Percentiles rank a stretch among this genome's conserved stretches.
Conservation (phyloP, 2,329 filamentous ascomycete genomes). For the Colletotrichum sp. region DNA sequence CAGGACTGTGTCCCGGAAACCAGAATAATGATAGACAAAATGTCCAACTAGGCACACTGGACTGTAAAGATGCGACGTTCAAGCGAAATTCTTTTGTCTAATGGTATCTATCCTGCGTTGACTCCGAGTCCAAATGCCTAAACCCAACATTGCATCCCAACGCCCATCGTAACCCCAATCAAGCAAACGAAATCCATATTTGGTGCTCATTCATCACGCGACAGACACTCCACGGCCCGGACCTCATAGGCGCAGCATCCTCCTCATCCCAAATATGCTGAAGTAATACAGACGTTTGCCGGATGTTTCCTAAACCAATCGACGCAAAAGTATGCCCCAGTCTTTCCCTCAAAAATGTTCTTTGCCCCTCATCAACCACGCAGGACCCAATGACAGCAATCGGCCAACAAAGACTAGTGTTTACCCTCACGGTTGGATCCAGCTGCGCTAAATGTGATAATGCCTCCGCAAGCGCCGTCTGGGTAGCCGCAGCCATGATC, state of each 20-base stretch:
- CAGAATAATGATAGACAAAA: too few relatives aligned
- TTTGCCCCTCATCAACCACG: constrained; percentile 35
- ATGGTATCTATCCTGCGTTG: neutral
- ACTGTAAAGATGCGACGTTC: neutral
- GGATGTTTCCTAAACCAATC: neutral
- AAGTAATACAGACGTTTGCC: constrained; percentile 29
- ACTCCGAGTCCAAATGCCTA: neutral
- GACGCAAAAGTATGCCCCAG: neutral
- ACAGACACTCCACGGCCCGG: constrained; percentile 48
- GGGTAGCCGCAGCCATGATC: neutral
- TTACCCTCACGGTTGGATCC: constrained; percentile 36
- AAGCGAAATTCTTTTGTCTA: neutral
- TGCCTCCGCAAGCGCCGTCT: neutral
- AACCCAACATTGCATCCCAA: neutral
- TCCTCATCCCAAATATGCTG: constrained; percentile 44
- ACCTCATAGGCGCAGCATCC: neutral
- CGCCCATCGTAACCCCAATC: neutral
- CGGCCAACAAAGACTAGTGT: constrained; percentile 45
- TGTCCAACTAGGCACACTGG: too few relatives aligned
- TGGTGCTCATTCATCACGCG: constrained; percentile 49
- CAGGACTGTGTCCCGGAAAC: accelerated
- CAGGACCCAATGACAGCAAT: constrained; percentile 42
- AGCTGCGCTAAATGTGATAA: constrained; percentile 27
- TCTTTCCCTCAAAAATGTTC: constrained; percentile 26
- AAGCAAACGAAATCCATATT: constrained; percentile 55